These are phyloP conservation scores for Phytophthora capsici DNA, from an alignment of 352 stramenopile genomes.

Conservation along the genomic window DNA sequence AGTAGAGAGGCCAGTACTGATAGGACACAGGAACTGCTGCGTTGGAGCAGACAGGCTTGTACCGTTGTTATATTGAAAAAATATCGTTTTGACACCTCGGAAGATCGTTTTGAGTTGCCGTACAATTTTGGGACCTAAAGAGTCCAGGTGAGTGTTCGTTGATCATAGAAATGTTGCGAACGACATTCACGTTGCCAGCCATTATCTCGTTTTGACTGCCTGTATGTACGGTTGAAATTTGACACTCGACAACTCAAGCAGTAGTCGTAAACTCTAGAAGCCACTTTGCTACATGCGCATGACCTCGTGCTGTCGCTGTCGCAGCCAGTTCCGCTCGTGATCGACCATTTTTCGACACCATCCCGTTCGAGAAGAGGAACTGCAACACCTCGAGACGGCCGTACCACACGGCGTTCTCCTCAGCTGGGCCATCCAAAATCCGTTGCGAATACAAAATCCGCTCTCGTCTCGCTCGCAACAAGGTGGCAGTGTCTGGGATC, in stretches of 20 bases:
- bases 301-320: constrained; percentile 24
- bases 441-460: constrained; percentile 27
- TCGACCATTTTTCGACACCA: constrained; percentile 32
- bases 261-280: constrained; percentile 30
- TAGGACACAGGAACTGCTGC: constrained; percentile 9
- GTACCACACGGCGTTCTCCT: constrained; percentile 41
- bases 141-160: no score
- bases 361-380: constrained; percentile 36
- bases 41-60: constrained; percentile 15
- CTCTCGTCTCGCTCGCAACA: constrained; percentile 25
- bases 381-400: constrained; percentile 34
- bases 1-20: constrained; percentile 44
- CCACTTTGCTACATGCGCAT: constrained; percentile 24
- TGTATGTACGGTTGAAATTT: no score
- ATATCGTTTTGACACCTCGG: constrained; percentile 25
- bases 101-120: no score
- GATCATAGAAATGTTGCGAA: no score
- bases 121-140: no score
- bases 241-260: constrained; percentile 9
- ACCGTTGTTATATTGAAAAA: constrained; percentile 37
- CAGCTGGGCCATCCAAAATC: constrained; percentile 32
- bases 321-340: constrained; percentile 29
- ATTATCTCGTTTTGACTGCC: no score
- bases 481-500: neutral
- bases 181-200: no score